Conservation (phyloP, 495 filamentous ascomycete species). For the Penicillium longicatenatum region DNA sequence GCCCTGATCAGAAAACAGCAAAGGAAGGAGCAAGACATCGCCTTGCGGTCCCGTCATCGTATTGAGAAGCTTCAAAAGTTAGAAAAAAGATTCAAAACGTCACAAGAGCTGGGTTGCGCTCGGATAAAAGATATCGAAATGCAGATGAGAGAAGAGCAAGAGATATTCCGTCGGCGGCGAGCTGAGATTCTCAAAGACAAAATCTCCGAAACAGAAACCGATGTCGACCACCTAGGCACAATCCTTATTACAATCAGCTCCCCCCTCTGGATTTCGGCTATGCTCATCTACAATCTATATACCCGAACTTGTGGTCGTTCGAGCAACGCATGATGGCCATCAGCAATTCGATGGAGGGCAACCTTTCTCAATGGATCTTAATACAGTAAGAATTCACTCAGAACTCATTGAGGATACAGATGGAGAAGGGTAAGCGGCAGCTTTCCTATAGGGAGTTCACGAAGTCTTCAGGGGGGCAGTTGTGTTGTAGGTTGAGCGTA, state of each 20-base stretch:
- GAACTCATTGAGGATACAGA: too few relatives aligned
- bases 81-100: not conserved
- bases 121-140: not conserved
- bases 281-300: conserved; percentile 1
- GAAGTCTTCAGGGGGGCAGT: too few relatives aligned
- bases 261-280: not conserved
- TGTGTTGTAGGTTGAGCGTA: too few relatives aligned
- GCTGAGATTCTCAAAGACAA: conserved; percentile 1
- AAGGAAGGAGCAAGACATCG: conserved; percentile 2
- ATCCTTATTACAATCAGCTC: not conserved
- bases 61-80: not conserved
- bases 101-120: not conserved
- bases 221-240: not conserved
- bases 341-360: too few relatives aligned
- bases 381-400: too few relatives aligned
- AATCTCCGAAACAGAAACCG: not conserved
- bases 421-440: too few relatives aligned
- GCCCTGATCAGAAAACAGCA: not conserved
- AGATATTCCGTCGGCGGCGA: not conserved
- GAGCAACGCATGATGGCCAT: not conserved
- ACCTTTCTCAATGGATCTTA: too few relatives aligned
- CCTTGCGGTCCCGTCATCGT: not conserved
- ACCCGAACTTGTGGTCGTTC: not conserved
- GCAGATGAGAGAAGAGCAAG: conserved; percentile 2
- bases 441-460: too few relatives aligned